A percentile compares a stretch with the other conserved stretches of the same genome.
Conservation (phyloP, 2,329 filamentous ascomycete genomes). For the Pseudogymnoascus sp. region DNA sequence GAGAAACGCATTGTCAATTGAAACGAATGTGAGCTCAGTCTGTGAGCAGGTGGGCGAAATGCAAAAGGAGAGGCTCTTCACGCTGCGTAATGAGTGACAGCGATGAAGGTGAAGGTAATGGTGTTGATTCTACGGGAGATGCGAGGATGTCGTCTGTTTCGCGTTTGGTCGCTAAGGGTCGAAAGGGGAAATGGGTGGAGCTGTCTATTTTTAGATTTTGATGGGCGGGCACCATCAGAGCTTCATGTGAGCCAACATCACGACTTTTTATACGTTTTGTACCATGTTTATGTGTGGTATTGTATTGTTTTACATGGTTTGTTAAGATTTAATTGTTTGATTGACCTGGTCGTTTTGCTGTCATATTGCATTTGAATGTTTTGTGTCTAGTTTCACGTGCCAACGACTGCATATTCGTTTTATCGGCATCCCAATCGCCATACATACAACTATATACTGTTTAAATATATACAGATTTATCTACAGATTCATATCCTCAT, state of each 20-base stretch:
- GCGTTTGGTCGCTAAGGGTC: constrained; percentile 6
- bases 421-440: not conserved
- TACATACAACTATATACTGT: not conserved
- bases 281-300: not conserved
- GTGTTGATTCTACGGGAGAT: not conserved
- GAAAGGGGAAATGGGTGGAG: constrained; percentile 6
- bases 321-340: not conserved
- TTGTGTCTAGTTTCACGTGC: not conserved
- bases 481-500: not conserved
- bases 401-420: not conserved
- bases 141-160: constrained; percentile 3
- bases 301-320: not conserved
- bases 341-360: not conserved
- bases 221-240: not conserved
- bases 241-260: not conserved
- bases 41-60: not conserved
- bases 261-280: not conserved
- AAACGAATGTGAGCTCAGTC: constrained; percentile 1
- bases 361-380: not conserved
- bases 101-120: not conserved
- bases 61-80: not conserved
- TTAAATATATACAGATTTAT: not conserved
- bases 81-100: constrained; percentile 7
- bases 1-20: constrained; percentile 12
- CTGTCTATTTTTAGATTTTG: constrained; percentile 5